Percentiles rank a stretch among this genome's conserved stretches.
phyloP scores from a whole-genome alignment of 2,329 filamentous ascomycete species.

The Pezicula neosporulosa region DNA sequence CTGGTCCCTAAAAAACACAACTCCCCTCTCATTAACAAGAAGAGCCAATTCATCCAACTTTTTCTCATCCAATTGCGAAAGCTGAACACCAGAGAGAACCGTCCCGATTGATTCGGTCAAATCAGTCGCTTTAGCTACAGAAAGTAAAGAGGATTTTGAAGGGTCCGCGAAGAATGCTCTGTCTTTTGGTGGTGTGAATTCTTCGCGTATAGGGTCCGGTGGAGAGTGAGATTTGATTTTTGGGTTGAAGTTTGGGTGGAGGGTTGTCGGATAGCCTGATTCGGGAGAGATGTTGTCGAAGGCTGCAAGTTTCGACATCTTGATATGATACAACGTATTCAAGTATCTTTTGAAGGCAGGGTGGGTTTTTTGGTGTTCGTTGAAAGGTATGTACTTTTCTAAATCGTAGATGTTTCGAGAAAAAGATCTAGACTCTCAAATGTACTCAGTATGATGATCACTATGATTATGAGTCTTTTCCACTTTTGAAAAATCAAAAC shows the following conservation, averaged over 20 bases:
- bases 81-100: conserved; percentile 19
- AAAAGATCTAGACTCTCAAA: too few species aligned
- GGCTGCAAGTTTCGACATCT: conserved; percentile 34
- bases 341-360: too few species aligned
- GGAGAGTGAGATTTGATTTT: conserved; percentile 39
- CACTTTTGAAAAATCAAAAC: too few species aligned
- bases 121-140: conserved; percentile 34
- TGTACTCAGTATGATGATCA: too few species aligned
- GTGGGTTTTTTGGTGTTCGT: too few species aligned
- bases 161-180: conserved; percentile 35
- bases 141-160: conserved; percentile 38
- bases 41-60: conserved; percentile 26
- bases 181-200: conserved; percentile 24
- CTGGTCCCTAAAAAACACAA: conserved; percentile 54
- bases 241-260: conserved; percentile 44
- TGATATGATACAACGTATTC: too few species aligned
- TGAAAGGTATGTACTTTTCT: too few species aligned
- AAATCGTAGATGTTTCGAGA: too few species aligned
- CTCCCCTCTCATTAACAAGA: conserved; percentile 27
- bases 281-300: conserved; percentile 45
- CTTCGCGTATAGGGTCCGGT: conserved; percentile 32
- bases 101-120: conserved; percentile 41
- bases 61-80: conserved; percentile 16
- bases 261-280: conserved; percentile 41
- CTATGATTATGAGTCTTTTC: too few species aligned